Evolutionary conservation across 202 grass and related monocot species (phyloP), one percentile per base, ranked within the genome.

Genomic region (Carex arenaria): DNA sequence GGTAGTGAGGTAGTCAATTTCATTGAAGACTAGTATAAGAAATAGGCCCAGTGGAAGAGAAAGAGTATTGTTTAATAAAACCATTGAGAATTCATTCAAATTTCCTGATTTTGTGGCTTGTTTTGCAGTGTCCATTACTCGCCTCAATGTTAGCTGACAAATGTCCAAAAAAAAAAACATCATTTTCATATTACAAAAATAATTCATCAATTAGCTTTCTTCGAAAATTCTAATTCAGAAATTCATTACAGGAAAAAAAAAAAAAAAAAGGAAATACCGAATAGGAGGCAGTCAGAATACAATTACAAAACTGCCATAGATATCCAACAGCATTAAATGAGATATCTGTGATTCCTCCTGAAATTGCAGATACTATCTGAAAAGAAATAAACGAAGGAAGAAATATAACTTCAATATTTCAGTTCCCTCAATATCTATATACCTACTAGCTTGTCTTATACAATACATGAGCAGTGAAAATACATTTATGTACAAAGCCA

Each of bases 21-120:
- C 95, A 62, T 91, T 91, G 51, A 98, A 95, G 84, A 79, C 86
- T 83, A 98, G 81, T 13, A 95, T 52, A 76, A 98, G 95, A 65
- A 93, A 78, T 87, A 98, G 68, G 81, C 95, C 95, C 85, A 95
- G 72, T 71, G 95, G 95, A 43, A 98, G 63, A 4, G 95, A 95
- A 72, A 98, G 92, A 83, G 86, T 65, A 45, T 98, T 98, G 81
- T 98, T 98, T 72, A 98, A 87, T 56, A 98, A 87, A 85, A 98
- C 95, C 95, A 98, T 98, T 10, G 95, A 93, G 84, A 98, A 87
- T 84, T 95, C 95, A 10, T 94, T 98, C 90, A 98, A 88, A 86
- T 98, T 93, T 52, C 95, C 95, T 66, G 95, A 98, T 26, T 84
- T 92, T 81, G 95, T 98, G 54, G 91, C 87, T 87, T 93, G 89